These are phyloP conservation scores for Ajuga chamaepitys DNA, from an alignment of 257 asterid species.

Conservation along the genomic window DNA sequence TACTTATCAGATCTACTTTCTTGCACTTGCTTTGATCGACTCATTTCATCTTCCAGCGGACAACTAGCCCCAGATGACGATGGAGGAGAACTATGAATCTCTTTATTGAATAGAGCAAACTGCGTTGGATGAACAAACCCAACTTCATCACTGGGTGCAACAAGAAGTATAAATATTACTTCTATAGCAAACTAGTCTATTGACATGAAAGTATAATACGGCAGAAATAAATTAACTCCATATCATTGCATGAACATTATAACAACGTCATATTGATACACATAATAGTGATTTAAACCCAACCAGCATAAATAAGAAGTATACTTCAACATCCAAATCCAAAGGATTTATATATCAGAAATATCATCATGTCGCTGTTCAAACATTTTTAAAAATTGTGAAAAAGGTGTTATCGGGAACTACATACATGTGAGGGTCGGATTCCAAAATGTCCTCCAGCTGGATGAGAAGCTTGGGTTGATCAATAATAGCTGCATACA, in stretches of 20 bases:
- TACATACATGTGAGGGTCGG: slow-evolving; percentile 61
- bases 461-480: slow-evolving; percentile 40
- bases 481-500: slow-evolving; percentile 24
- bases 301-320: neutral
- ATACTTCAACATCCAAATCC: neutral
- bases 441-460: slow-evolving; percentile 53
- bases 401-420: neutral
- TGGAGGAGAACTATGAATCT: slow-evolving; percentile 21
- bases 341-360: neutral
- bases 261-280: neutral
- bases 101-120: slow-evolving; percentile 49
- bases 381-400: too few species aligned
- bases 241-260: neutral
- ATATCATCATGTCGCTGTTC: too few species aligned
- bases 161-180: too few species aligned
- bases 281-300: neutral
- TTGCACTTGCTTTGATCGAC: slow-evolving; percentile 13
- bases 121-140: slow-evolving; percentile 87
- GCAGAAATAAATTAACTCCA: neutral
- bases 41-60: slow-evolving; percentile 14
- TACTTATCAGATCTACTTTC: slow-evolving; percentile 16
- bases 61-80: slow-evolving; percentile 8
- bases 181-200: slow-evolving; percentile 1
- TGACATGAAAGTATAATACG: neutral
- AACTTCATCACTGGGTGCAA: slow-evolving; percentile 65